A percentile compares a stretch with the other conserved stretches of the same genome.
These are phyloP conservation scores for Physcia stellaris DNA, from an alignment of 495 filamentous ascomycete genomes.

Conservation along the genomic window DNA sequence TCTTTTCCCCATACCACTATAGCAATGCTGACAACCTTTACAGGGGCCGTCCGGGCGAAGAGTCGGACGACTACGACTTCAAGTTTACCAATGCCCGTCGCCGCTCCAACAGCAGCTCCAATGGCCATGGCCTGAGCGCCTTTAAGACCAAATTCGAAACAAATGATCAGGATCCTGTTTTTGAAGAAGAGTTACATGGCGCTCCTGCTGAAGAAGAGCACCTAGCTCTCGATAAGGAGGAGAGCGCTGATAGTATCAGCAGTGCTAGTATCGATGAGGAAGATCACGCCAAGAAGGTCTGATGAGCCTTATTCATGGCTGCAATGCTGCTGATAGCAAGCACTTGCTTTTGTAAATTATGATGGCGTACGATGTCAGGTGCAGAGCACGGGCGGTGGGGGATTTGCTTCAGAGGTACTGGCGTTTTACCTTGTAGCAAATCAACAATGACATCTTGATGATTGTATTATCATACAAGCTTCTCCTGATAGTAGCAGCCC, in stretches of 20 bases:
- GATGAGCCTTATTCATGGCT: slow-evolving; percentile 1
- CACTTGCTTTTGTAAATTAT: slow-evolving; percentile 3
- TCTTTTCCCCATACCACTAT: slow-evolving; percentile 4
- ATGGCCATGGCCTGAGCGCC: slow-evolving; percentile 43
- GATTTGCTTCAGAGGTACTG: neutral
- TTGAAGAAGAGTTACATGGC: slow-evolving; percentile 69
- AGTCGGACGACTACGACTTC: slow-evolving; percentile 67
- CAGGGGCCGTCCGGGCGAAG: slow-evolving; percentile 75
- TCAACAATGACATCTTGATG: too few species aligned
- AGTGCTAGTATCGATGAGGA: slow-evolving; percentile 28
- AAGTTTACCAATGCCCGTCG: slow-evolving; percentile 76
- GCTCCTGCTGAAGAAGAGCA: slow-evolving; percentile 26
- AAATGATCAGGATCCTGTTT: slow-evolving; percentile 73
- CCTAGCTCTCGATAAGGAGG: slow-evolving; percentile 33
- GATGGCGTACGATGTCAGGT: neutral
- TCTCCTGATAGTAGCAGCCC: too few species aligned
- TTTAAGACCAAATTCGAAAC: slow-evolving; percentile 85
- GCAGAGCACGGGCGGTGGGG: neutral
- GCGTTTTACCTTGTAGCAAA: neutral
- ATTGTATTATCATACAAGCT: too few species aligned
- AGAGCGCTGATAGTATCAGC: slow-evolving; percentile 30
- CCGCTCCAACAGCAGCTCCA: slow-evolving; percentile 76
- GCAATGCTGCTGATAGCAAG: neutral
- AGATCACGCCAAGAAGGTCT: slow-evolving; percentile 23
- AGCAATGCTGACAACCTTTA: slow-evolving; percentile 4